phyloP scores from a whole-genome alignment of 768 basidiomycete species.

The Pulveroboletus ravenelii region DNA sequence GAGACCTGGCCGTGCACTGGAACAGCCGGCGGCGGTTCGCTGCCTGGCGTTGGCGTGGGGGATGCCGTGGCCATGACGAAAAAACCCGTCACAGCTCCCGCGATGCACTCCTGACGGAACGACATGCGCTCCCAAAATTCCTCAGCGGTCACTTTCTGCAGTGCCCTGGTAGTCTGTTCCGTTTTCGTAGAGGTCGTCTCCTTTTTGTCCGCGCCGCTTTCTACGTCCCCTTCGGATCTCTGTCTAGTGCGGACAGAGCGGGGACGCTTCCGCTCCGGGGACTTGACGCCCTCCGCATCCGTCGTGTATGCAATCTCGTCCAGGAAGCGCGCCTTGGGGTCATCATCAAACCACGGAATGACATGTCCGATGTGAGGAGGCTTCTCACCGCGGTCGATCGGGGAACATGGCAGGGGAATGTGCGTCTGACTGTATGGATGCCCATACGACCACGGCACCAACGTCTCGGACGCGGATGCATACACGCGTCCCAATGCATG shows the following conservation, averaged over 20 bases:
- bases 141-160: conserved; percentile 55
- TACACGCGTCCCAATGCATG: conserved; percentile 46
- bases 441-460: conserved; percentile 61
- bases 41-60: conserved; percentile 13
- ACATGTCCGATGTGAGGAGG: conserved; percentile 52
- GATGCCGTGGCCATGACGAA: conserved; percentile 60
- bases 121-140: conserved; percentile 99
- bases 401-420: conserved; percentile 42
- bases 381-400: conserved; percentile 33
- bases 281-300: conserved; percentile 52
- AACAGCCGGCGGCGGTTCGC: conserved; percentile 39
- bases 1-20: conserved; percentile 61
- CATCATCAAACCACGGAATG: conserved; percentile 93
- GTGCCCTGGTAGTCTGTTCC: conserved; percentile 47
- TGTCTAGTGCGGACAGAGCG: conserved; percentile 26
- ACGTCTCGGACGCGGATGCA: conserved; percentile 15
- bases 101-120: conserved; percentile 90
- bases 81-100: conserved; percentile 90
- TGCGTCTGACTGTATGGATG: conserved; percentile 62
- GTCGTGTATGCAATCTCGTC: conserved; percentile 81
- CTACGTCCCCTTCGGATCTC: conserved; percentile 19
- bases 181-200: conserved; percentile 23
- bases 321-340: conserved; percentile 91
- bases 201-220: conserved; percentile 27
- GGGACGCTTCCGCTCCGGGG: conserved; percentile 58